Evolutionary conservation across 225 moss, liverwort and hornwort genomes (phyloP).

Genomic region (Marchantia polymorpha): DNA sequence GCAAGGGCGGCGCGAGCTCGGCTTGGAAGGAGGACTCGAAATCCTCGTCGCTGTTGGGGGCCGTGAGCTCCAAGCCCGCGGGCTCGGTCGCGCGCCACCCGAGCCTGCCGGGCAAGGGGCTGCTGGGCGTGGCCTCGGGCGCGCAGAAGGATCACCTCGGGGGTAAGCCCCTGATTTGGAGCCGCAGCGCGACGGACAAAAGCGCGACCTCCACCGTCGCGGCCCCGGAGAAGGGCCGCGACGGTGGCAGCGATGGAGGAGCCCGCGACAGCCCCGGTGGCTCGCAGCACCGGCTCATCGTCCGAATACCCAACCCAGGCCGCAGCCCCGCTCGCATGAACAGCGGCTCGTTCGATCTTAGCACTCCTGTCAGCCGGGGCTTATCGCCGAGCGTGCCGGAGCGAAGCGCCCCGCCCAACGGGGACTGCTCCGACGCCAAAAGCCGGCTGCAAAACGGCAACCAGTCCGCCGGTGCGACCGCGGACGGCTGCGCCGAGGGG

Average conservation of each 20-base stretch:
- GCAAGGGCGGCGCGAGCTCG: slow-evolving; percentile 42
- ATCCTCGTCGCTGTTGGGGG: slow-evolving; percentile 44
- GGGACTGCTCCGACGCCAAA: slow-evolving; percentile 51
- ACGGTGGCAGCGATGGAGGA: too few relatives aligned
- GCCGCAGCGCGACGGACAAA: slow-evolving; percentile 62
- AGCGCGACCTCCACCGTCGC: slow-evolving; percentile 31
- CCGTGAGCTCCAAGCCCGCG: slow-evolving; percentile 40
- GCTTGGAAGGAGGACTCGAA: slow-evolving; percentile 85
- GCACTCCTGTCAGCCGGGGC: slow-evolving; percentile 49
- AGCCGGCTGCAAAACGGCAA: slow-evolving; percentile 27
- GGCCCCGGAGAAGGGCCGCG: slow-evolving; percentile 57
- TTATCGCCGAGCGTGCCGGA: slow-evolving; percentile 67
- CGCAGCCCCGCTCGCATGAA: slow-evolving; percentile 66
- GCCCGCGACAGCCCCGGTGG: slow-evolving; percentile 33
- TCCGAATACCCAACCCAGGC: slow-evolving; percentile 79
- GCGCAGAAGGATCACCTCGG: slow-evolving; percentile 61
- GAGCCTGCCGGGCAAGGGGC: slow-evolving; percentile 46
- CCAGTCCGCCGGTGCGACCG: not conserved
- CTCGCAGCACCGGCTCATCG: slow-evolving; percentile 65
- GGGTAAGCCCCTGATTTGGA: slow-evolving; percentile 79
- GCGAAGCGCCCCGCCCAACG: slow-evolving; percentile 47
- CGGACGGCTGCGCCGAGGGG: slow-evolving; percentile 27
- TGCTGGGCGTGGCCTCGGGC: slow-evolving; percentile 45
- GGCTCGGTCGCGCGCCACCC: slow-evolving; percentile 52
- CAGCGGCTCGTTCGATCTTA: slow-evolving; percentile 55